Base-by-base conservation (phyloP, 2,329 filamentous ascomycete species). In the Chrysoporthe austroafricana region DNA sequence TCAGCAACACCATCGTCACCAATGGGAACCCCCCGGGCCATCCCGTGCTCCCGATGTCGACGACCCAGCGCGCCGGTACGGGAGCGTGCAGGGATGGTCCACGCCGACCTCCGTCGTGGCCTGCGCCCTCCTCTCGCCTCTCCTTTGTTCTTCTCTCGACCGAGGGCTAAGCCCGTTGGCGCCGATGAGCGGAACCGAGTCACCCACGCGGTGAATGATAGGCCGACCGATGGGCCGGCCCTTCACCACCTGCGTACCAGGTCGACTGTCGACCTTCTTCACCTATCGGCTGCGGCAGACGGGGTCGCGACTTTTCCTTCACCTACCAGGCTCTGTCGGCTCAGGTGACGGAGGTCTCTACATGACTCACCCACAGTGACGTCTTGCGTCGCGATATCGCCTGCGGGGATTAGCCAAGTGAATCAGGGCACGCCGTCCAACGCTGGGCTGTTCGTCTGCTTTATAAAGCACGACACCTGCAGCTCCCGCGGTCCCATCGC, bases 261-360 rank as follows among this genome's bases (percentile, higher is more conserved):
- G 54, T 57, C 14, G 58, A 61, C 58, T 48, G 58, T 61, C 58
- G 43, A 44, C 58, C 58, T 44, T 34, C 13, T 58, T 43, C 18
- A 18, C 32, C 21, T 9, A 1, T 26, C 7, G 26, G 14, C 7
- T 14, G 16, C 26, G 34, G 14, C 6, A 39, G n/a, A 36, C 21
- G 32, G 36, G 13, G 11, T 60, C 26, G 50, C 26, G 50, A 13
- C 50, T 16, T 59, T 6, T 59, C 4, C n/a, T 7, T 26, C 32
- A 11, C 3, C 8, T 7, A 2, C 7, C 21, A 14, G 3, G 21
- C 26, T 16, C 32, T 32, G 26, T 14, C 32, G 4, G 9, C 6
- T 7, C 36, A 9, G 9, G 4, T 9, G 36, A 9, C 5, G 36
- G 5, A 9, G 36, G 36, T 39, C 16, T n/a, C 36, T 32, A 21